Evolutionary conservation across 768 basidiomycete species (phyloP), one percentile per base, ranked within the genome.

Genomic region (Leccinum longicurvipes): DNA sequence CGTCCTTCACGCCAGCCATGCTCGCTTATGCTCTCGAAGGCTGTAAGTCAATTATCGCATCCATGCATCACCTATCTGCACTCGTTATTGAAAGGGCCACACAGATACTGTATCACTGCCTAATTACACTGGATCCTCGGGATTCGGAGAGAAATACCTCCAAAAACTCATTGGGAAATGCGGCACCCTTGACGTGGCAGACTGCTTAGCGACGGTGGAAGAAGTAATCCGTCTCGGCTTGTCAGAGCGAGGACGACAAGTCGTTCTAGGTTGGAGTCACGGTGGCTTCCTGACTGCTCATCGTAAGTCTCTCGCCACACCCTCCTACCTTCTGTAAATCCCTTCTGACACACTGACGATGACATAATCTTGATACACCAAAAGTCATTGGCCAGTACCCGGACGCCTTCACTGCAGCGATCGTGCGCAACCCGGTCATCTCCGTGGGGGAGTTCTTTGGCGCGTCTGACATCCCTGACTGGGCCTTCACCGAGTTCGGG

Each of bases 361-460:
- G n/a, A n/a, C n/a, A n/a, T n/a, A n/a, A n/a, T n/a, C n/a, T n/a
- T n/a, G n/a, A n/a, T n/a, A n/a, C 44, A 11, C 1, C 3, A 32
- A 8, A n/a, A 14, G 86, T 90, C 11, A 81, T 86, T 15, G 83
- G 83, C 1, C 81, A 81, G 56, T 79, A 77, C 60, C 86, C 87
- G 0, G 75, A 79, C 17, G 67, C 81, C 34, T 89, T 86, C 66
- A 80, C 77, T 11, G 86, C 84, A 0, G 82, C 82, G 0, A 79
- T 81, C 24, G 64, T 88, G 47, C 80, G 85, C 41, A 91, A 90
- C 63, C 87, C 88, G 0, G 89, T 89, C 51, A 83, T 83, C 39
- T 82, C 83, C 4, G 75, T 73, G 0, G 83, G 83, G 10, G 82
- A 84, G 46, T 68, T 84, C 27, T 68, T n/a, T n/a, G n/a, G 79